Evolutionary conservation across 1,284 basidiomycete genomes (phyloP).

Genomic region (Macrocystidia cucumis): DNA sequence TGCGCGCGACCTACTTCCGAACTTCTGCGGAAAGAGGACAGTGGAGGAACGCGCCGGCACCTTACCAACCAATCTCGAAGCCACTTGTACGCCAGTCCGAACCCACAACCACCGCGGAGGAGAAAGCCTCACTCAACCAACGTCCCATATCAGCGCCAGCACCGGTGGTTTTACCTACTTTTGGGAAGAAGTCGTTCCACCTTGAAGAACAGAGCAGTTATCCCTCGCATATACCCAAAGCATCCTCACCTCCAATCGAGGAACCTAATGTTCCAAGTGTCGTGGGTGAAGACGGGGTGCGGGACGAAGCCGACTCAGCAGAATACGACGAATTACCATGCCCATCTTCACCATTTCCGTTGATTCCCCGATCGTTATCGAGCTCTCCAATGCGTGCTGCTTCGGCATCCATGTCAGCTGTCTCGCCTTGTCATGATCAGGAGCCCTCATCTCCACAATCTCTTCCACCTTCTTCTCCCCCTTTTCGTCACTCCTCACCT

Average conservation of each 20-base stretch:
- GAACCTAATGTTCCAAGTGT: no score
- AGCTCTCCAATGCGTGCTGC: conserved; percentile 22
- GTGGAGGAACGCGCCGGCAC: conserved; percentile 40
- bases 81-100: conserved; percentile 25
- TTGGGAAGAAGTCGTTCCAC: no score
- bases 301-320: no score
- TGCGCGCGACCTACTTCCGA: conserved; percentile 38
- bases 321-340: conserved; percentile 16
- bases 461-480: conserved; percentile 18
- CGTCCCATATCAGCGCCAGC: conserved; percentile 27
- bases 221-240: conserved; percentile 2
- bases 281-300: no score
- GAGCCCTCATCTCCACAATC: conserved; percentile 22
- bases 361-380: conserved; percentile 27
- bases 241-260: no score
- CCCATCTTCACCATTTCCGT: conserved; percentile 27
- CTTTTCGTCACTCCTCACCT: conserved; percentile 17
- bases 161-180: no score
- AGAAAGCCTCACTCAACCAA: conserved; percentile 13
- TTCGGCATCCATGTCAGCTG: conserved; percentile 23
- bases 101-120: conserved; percentile 20
- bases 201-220: no score
- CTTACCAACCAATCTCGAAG: conserved; percentile 15
- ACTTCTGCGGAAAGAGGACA: conserved; percentile 44
- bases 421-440: no score